Conservation (phyloP, 1,139 yeast genomes). For the Debaryomycetaceae sp. region DNA sequence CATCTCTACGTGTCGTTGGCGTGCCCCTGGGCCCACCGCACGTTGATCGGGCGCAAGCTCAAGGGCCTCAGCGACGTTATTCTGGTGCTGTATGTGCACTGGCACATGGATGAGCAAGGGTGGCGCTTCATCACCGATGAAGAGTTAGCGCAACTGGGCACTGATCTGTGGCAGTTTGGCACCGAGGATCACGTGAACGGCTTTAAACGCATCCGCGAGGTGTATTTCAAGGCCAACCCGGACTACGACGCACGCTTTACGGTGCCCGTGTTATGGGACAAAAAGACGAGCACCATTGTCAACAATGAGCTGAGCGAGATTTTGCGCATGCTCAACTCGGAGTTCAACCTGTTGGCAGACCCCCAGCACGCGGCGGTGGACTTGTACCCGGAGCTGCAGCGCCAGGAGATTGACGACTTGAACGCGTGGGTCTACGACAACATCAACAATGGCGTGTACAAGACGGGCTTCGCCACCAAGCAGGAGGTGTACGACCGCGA, state of each 20-base stretch:
- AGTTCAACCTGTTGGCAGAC: constrained; percentile 53
- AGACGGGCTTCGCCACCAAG: constrained; percentile 82
- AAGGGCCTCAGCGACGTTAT: constrained; percentile 68
- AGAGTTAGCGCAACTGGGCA: constrained; percentile 17
- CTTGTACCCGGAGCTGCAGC: constrained; percentile 56
- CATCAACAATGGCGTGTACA: constrained; percentile 93
- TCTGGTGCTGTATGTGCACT: constrained; percentile 76
- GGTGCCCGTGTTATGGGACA: constrained; percentile 93
- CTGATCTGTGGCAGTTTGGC: constrained; percentile 40
- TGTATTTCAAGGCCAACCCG: constrained; percentile 73
- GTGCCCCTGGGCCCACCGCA: constrained; percentile 96
- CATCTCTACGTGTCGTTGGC: constrained; percentile 85
- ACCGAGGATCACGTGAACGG: constrained; percentile 67
- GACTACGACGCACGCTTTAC: constrained; percentile 79
- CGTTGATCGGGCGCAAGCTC: constrained; percentile 68
- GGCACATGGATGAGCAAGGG: constrained; percentile 81
- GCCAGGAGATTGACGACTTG: constrained; percentile 62
- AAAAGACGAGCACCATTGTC: constrained; percentile 73
- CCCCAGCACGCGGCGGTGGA: constrained; percentile 48
- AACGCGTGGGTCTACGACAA: constrained; percentile 83
- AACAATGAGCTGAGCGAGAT: constrained; percentile 89
- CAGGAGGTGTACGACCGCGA: constrained; percentile 80
- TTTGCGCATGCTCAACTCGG: constrained; percentile 75
- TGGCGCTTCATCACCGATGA: constrained; percentile 64
- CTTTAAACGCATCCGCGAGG: constrained; percentile 55